These are phyloP conservation scores for Kregervanrija pseudodelftensis DNA, from an alignment of 805 yeast species.

Conservation along the genomic window DNA sequence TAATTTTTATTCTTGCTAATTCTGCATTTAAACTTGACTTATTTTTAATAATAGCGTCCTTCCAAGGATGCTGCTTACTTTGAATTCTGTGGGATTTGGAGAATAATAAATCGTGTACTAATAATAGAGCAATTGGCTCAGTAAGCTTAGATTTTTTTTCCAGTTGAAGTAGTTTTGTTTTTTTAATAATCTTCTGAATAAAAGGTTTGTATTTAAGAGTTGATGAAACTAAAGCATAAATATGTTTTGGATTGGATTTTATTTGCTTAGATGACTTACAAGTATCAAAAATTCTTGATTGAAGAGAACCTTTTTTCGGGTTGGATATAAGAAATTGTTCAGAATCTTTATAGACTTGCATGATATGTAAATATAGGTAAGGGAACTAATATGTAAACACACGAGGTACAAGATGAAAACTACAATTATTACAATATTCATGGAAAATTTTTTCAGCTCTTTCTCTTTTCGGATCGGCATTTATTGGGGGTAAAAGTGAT, in stretches of 20 bases:
- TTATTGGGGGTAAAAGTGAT: too few species aligned
- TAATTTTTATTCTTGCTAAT: slow-evolving; percentile 66
- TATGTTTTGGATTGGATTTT: slow-evolving; percentile 70
- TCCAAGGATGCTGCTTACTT: slow-evolving; percentile 81
- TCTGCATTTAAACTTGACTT: slow-evolving; percentile 82
- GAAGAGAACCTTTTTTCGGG: slow-evolving; percentile 47
- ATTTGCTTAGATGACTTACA: slow-evolving; percentile 37
- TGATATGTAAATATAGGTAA: slow-evolving; percentile 4
- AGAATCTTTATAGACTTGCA: slow-evolving; percentile 37
- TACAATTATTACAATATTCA: too few species aligned
- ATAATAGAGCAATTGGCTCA: slow-evolving; percentile 47
- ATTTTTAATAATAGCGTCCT: slow-evolving; percentile 70
- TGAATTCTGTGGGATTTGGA: slow-evolving; percentile 75
- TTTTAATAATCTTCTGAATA: slow-evolving; percentile 54
- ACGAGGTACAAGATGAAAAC: too few species aligned
- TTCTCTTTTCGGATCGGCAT: too few species aligned
- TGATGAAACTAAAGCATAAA: slow-evolving; percentile 77
- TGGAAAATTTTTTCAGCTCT: too few species aligned
- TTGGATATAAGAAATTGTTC: slow-evolving; percentile 32
- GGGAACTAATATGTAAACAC: too few species aligned
- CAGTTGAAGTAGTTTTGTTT: slow-evolving; percentile 54
- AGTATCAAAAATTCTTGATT: slow-evolving; percentile 44
- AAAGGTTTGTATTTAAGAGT: slow-evolving; percentile 66
- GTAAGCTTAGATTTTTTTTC: slow-evolving; percentile 42
- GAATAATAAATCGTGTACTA: slow-evolving; percentile 77